A percentile compares a stretch with the other conserved stretches of the same genome.
Evolutionary conservation across 2,329 filamentous ascomycete species (phyloP).

Genomic region (Xylaria hypoxylon): DNA sequence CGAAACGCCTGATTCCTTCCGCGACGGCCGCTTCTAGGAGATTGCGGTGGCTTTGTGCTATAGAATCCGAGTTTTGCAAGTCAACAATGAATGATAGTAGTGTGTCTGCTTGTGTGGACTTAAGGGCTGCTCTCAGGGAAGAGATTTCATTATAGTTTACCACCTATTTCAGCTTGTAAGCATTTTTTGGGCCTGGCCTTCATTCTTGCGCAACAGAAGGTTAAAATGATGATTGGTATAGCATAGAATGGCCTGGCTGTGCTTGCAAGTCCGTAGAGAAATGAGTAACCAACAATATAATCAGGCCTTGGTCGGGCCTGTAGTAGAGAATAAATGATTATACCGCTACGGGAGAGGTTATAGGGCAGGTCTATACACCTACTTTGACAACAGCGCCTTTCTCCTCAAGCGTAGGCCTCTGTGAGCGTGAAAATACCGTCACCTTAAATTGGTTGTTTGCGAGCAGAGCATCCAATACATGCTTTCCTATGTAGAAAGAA

Average conservation of each 20-base stretch:
- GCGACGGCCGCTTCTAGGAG: not conserved
- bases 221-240: too few species aligned
- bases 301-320: not conserved
- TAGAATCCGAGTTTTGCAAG: not conserved
- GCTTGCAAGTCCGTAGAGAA: too few species aligned
- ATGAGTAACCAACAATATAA: not conserved
- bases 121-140: constrained; percentile 5
- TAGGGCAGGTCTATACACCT: not conserved
- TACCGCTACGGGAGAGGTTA: too few species aligned
- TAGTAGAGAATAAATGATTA: not conserved
- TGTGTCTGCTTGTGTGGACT: constrained; percentile 3
- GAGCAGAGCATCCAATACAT: not conserved
- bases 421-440: not conserved
- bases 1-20: constrained; percentile 12
- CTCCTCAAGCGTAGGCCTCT: not conserved
- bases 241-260: too few species aligned
- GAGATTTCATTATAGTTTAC: constrained; percentile 13
- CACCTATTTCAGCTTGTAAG: not conserved
- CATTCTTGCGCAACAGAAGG: too few species aligned
- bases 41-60: not conserved
- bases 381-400: not conserved
- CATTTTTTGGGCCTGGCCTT: not conserved
- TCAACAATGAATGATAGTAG: constrained; percentile 14
- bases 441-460: not conserved
- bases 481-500: not conserved